These are phyloP conservation scores for Peltaster fructicola DNA, from an alignment of 2,329 filamentous ascomycete species.

Conservation along the genomic window DNA sequence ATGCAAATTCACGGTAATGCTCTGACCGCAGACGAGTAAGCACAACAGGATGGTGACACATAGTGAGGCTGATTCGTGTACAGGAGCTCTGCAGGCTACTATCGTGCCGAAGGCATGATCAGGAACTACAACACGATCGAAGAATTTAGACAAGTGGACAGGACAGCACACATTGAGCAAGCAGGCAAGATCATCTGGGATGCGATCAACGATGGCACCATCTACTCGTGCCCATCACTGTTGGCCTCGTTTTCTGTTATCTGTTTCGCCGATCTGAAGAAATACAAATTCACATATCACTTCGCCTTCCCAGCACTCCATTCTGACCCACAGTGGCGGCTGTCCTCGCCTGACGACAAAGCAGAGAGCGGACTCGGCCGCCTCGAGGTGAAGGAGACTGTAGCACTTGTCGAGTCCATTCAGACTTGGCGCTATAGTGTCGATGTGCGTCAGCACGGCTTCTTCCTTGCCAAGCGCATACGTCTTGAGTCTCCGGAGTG, in stretches of 20 bases:
- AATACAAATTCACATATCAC: slow-evolving; percentile 96
- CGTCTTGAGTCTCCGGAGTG: slow-evolving; percentile 22
- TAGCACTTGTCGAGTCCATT: slow-evolving; percentile 60
- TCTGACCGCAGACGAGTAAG: slow-evolving; percentile 66
- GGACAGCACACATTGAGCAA: slow-evolving; percentile 56
- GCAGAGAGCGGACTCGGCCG: slow-evolving; percentile 25
- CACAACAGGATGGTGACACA: slow-evolving; percentile 8
- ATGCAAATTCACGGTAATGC: slow-evolving; percentile 85
- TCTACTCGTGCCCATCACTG: slow-evolving; percentile 85
- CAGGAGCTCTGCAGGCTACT: slow-evolving; percentile 52
- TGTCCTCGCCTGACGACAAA: slow-evolving; percentile 22
- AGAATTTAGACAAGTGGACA: slow-evolving; percentile 74
- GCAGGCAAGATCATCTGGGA: slow-evolving; percentile 89
- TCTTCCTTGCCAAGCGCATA: slow-evolving; percentile 80
- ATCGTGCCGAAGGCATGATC: slow-evolving; percentile 80
- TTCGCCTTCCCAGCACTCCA: slow-evolving; percentile 91
- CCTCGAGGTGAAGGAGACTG: slow-evolving; percentile 53
- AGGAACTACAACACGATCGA: slow-evolving; percentile 94
- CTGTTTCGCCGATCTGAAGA: slow-evolving; percentile 90
- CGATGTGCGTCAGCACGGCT: slow-evolving; percentile 74
- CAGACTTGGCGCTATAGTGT: slow-evolving; percentile 75
- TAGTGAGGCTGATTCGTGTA: background rate
- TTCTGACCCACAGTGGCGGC: slow-evolving; percentile 69
- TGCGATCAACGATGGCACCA: slow-evolving; percentile 87
- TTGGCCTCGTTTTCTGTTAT: slow-evolving; percentile 77